These are phyloP conservation scores for Fusarium hostae DNA, from an alignment of 2,329 filamentous ascomycete genomes.

Conservation along the genomic window DNA sequence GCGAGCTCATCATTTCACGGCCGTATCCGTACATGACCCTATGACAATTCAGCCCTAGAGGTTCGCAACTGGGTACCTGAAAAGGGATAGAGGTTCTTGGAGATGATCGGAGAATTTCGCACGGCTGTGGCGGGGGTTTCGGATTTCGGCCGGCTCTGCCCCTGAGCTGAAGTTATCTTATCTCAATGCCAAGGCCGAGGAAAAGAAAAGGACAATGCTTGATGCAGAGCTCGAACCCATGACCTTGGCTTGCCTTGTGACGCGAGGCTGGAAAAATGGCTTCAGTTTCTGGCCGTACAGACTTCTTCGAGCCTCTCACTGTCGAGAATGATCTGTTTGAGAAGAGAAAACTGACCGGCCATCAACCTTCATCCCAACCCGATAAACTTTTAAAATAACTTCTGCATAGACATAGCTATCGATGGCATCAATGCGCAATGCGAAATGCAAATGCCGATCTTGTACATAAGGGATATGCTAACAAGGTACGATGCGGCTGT, in stretches of 20 bases:
- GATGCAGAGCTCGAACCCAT: not conserved
- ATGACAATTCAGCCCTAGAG: not conserved
- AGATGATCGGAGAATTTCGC: conserved; percentile 15
- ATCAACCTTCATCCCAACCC: not conserved
- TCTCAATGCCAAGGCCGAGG: not conserved
- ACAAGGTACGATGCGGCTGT: not conserved
- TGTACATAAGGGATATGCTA: not conserved
- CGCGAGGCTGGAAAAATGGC: not conserved
- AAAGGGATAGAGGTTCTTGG: conserved; percentile 12
- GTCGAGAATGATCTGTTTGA: not conserved
- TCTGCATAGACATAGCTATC: not conserved
- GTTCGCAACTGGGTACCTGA: conserved; percentile 1
- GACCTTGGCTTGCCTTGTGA: not conserved
- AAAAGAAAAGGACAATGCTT: not conserved
- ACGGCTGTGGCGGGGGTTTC: not conserved
- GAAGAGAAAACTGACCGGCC: not conserved
- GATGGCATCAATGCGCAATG: not conserved
- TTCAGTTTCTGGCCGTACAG: too few relatives aligned
- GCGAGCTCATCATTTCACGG: not conserved
- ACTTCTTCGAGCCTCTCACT: not conserved
- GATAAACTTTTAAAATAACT: not conserved
- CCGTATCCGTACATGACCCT: not conserved
- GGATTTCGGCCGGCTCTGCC: not conserved
- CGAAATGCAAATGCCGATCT: not conserved
- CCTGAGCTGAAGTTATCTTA: conserved; percentile 11